Base-by-base conservation (phyloP, 2,329 filamentous ascomycete genomes). In the Colletotrichum sp. region DNA sequence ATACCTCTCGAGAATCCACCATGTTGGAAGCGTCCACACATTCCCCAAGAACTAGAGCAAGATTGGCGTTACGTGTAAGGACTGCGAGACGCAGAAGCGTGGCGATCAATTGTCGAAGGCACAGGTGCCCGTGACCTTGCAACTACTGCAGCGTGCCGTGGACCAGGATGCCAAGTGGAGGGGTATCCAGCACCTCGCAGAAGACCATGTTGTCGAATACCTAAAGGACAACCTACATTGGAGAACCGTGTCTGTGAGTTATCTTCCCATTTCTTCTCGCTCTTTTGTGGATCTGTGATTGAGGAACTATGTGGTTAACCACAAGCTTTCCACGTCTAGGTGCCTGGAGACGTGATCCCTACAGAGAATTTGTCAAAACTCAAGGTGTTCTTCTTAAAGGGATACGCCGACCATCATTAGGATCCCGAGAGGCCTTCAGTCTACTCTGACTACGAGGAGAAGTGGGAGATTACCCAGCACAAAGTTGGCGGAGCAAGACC, bases 301-400 rank as follows among this genome's bases (percentile, higher is more conserved):
- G 12, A 21, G 43, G 12, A 7, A 13, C 0, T 0, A 13, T 2
- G 38, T 0, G 43, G 10, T 2, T 21, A 1, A 21, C n/a, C 1
- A 13, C 1, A 52, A 0, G 5, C 2, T 52, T 52, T 21, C n/a
- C 0, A 21, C 6, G 0, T 52, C 2, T 2, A 0, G 10, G 18
- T 21, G n/a, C 43, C n/a, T 13, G n/a, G 10, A 21, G 43, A 52
- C 10, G 0, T 21, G 43, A 52, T 4, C 0, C n/a, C 43, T 13
- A 0, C 10, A 0, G 43, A 13, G n/a, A 7, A 52, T 0, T 52
- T 52, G 2, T 6, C 43, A 0, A 0, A 52, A 13, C 43, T 52
- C n/a, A 21, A 52, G 43, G 0, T 52, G 0, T 52, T 21, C 43
- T 21, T 52, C n/a, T 21, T 52, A 0, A 52, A 52, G 43, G n/a